Evolutionary conservation across 768 basidiomycete genomes (phyloP).

Genomic region (Collybiopsis confluens): DNA sequence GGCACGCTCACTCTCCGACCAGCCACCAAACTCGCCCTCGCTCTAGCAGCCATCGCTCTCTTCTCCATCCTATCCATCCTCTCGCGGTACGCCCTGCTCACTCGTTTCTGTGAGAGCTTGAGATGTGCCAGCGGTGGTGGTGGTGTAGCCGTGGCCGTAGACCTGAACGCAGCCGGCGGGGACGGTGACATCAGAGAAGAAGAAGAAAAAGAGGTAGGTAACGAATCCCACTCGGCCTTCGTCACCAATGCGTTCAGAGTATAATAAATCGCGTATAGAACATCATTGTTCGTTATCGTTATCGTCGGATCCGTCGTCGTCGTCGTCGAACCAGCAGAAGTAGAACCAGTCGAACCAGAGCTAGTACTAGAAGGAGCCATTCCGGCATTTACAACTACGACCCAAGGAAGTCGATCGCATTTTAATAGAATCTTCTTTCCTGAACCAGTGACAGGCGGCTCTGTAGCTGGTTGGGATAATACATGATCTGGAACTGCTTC

Average conservation of each 20-base stretch:
- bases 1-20: background rate
- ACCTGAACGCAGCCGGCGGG: background rate
- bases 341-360: no score
- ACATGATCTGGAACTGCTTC: background rate
- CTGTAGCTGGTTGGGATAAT: background rate
- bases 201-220: background rate
- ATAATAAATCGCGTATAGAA: background rate
- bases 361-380: background rate
- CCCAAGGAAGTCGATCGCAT: background rate
- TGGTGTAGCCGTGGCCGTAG: background rate
- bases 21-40: background rate
- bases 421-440: background rate
- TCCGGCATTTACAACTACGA: background rate
- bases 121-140: background rate
- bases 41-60: background rate
- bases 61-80: background rate
- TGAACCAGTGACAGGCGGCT: background rate
- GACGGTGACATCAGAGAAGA: background rate
- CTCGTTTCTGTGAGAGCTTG: background rate
- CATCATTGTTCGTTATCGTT: constrained; percentile 1
- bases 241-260: background rate
- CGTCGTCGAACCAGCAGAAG: background rate
- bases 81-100: background rate
- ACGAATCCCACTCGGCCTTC: background rate
- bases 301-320: background rate